Evolutionary conservation across 2,329 filamentous ascomycete species (phyloP).

Genomic region (Ceratocystis colombiana): DNA sequence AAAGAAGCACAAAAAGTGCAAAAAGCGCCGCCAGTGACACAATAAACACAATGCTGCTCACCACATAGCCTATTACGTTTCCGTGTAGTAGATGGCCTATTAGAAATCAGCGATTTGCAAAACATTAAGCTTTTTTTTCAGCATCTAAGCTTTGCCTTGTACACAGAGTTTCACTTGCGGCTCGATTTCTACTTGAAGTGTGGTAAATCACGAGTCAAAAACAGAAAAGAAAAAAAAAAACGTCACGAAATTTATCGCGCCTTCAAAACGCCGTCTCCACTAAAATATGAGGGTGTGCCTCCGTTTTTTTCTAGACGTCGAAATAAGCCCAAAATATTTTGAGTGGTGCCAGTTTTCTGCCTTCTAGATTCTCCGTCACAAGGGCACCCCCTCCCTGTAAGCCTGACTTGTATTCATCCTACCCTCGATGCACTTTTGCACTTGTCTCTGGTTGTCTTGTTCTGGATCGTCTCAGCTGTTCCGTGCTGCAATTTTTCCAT

Average conservation of each 20-base stretch:
- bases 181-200: not conserved
- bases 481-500: not conserved
- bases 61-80: not conserved
- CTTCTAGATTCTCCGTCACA: not conserved
- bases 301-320: not conserved
- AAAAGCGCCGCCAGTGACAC: not conserved
- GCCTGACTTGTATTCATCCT: not conserved
- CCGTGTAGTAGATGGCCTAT: not conserved
- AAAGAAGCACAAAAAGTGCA: not conserved
- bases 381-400: not conserved
- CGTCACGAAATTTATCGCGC: not conserved
- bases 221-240: not conserved
- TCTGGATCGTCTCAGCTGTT: not conserved
- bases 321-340: not conserved
- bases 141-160: not conserved
- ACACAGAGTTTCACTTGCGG: not conserved
- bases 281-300: not conserved
- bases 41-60: not conserved
- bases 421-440: not conserved
- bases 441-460: not conserved
- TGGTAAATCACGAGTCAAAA: not conserved
- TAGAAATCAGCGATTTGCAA: not conserved
- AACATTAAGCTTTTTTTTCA: not conserved
- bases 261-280: not conserved
- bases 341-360: not conserved